phyloP scores from a whole-genome alignment of 202 grass and related monocot species.

The Hordeum pubiflorum region DNA sequence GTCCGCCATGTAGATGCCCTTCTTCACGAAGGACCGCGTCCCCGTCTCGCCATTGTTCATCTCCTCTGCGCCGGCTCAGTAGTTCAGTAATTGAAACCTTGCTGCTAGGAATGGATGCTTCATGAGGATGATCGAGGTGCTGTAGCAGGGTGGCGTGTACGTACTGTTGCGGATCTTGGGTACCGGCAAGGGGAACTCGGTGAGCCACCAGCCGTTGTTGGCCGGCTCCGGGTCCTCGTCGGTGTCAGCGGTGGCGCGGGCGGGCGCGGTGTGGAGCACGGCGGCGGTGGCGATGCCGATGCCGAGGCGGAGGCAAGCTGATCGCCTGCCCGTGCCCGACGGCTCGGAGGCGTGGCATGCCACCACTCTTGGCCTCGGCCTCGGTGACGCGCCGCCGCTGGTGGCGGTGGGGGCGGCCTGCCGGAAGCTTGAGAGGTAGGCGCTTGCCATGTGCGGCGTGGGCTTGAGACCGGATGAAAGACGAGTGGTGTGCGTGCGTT shows the following conservation, averaged over 20 bases:
- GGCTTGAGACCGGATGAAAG: background rate
- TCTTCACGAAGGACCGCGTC: slow-evolving; percentile 57
- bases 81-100: background rate
- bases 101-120: background rate
- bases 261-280: slow-evolving; percentile 6
- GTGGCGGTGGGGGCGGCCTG: background rate
- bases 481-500: background rate
- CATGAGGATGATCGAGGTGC: too few species aligned
- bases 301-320: slow-evolving; percentile 35
- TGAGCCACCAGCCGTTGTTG: slow-evolving; percentile 83
- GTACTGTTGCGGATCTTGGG: slow-evolving; percentile 49
- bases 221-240: slow-evolving; percentile 28
- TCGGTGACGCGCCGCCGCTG: background rate
- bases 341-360: slow-evolving; percentile 9
- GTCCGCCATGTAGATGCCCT: slow-evolving; percentile 72
- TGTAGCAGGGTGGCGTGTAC: too few species aligned
- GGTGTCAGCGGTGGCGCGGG: slow-evolving; percentile 4
- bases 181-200: slow-evolving; percentile 55
- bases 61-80: slow-evolving; percentile 29
- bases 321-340: slow-evolving; percentile 31
- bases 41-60: slow-evolving; percentile 61
- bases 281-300: slow-evolving; percentile 31
- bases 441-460: slow-evolving; percentile 28
- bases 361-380: background rate
- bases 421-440: slow-evolving; percentile 14